Evolutionary conservation across 169 alveolate genomes (phyloP), one percentile per base, ranked within the genome.

Genomic region (Plasmodium malariae): DNA sequence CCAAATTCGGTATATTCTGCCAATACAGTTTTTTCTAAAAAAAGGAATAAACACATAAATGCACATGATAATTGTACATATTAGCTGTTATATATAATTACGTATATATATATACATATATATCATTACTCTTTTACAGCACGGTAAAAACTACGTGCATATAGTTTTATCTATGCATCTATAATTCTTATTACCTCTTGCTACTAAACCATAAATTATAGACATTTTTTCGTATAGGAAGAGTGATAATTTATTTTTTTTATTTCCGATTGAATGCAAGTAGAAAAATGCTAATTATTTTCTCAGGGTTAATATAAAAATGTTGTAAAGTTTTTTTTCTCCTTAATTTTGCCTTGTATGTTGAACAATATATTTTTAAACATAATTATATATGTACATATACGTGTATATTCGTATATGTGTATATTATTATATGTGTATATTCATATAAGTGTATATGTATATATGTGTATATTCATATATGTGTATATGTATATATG

Each of bases 1-100:
- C 90, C 90, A 45, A 67, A 80, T 80, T 80, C 90, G 51, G 90
- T 80, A 21, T 80, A 80, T 67, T 80, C 90, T 21, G 90, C 90
- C 60, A 80, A 71, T 30, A 80, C 90, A 21, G 80, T 80, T 51
- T 80, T 80, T 34, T 80, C 90, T 80, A 65, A 30, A 80, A 57
- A 57, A 43, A 12, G 11, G 37, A 26, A 45, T 30, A 65, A 51
- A 19, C 19, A 28, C n/a, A n/a, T n/a, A 24, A 60, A 60, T 37
- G 28, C 19, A 54, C 19, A 28, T 12, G 21, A 32, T 43, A 55
- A 19, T 72, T 19, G 32, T 45, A 17, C n/a, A n/a, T n/a, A n/a
- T n/a, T n/a, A n/a, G n/a, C n/a, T n/a, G n/a, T n/a, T 74, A 32
- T 74, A 9, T 40, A 57, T 34, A 40, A 40, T 26, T 76, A 32